Evolutionary conservation across 2,329 filamentous ascomycete species (phyloP).

Genomic region (Xylaria sp.): DNA sequence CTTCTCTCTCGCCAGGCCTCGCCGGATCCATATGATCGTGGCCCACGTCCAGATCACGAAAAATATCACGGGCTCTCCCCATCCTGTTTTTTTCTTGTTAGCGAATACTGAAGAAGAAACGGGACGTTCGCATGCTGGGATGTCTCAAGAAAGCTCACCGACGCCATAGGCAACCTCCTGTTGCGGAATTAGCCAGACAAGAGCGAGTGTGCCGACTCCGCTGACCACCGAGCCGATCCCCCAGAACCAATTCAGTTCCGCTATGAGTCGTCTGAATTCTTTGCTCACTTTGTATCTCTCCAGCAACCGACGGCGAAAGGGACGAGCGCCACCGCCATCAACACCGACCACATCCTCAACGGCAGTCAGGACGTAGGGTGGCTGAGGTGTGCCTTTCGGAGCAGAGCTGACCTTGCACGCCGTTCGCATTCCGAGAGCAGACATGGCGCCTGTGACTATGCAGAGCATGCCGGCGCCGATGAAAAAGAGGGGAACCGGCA

Average conservation of each 20-base stretch:
- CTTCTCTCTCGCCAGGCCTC: slow-evolving; percentile 23
- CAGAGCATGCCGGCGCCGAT: slow-evolving; percentile 42
- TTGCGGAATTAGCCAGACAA: slow-evolving; percentile 42
- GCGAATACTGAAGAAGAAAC: neutral
- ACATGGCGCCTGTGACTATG: slow-evolving; percentile 37
- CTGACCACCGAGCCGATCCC: slow-evolving; percentile 45
- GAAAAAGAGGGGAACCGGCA: slow-evolving; percentile 48
- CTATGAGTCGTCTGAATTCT: slow-evolving; percentile 49
- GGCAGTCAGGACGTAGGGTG: slow-evolving; percentile 58
- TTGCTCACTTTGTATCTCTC: slow-evolving; percentile 49
- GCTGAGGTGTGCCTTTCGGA: slow-evolving; percentile 52
- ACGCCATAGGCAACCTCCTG: slow-evolving; percentile 43
- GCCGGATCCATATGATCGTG: slow-evolving; percentile 27
- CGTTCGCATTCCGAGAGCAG: slow-evolving; percentile 35
- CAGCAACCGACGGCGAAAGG: slow-evolving; percentile 46
- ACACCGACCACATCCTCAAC: slow-evolving; percentile 65
- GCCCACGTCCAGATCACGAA: slow-evolving; percentile 26
- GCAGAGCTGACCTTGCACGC: slow-evolving; percentile 61
- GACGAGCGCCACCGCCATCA: slow-evolving; percentile 55
- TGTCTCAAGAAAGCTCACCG: slow-evolving; percentile 26
- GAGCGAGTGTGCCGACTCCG: slow-evolving; percentile 41
- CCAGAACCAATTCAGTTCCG: slow-evolving; percentile 53
- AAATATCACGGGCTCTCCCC: slow-evolving; percentile 28
- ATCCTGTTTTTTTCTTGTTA: slow-evolving; percentile 18
- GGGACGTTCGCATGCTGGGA: neutral